Evolutionary conservation across 352 stramenopile species (phyloP).

Genomic region (Globisporangium radiosum): DNA sequence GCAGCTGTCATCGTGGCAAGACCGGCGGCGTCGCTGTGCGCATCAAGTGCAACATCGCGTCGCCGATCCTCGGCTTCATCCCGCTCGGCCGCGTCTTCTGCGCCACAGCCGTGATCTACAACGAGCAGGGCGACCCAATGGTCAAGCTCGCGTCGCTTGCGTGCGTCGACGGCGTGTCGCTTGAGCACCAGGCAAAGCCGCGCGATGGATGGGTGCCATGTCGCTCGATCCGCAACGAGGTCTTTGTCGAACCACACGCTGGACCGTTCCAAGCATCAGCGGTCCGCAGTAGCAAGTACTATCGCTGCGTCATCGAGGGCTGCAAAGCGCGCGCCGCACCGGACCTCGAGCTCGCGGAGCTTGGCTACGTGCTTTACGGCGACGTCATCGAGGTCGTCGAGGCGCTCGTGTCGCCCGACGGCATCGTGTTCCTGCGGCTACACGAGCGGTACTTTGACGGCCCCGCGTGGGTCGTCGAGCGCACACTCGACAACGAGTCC

Average conservation of each 20-base stretch:
- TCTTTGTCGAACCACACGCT: slow-evolving; percentile 50
- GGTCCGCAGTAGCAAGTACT: slow-evolving; percentile 25
- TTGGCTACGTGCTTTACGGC: slow-evolving; percentile 70
- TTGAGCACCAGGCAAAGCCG: slow-evolving; percentile 14
- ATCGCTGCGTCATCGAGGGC: slow-evolving; percentile 67
- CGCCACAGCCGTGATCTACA: slow-evolving; percentile 49
- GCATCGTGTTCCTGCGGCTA: slow-evolving; percentile 56
- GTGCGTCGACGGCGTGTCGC: slow-evolving; percentile 21
- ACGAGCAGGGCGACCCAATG: slow-evolving; percentile 72
- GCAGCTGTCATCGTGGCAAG: slow-evolving; percentile 64
- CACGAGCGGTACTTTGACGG: slow-evolving; percentile 69
- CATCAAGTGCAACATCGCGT: slow-evolving; percentile 61
- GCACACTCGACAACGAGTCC: slow-evolving; percentile 71
- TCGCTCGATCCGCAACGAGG: slow-evolving; percentile 69
- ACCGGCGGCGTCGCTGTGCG: slow-evolving; percentile 58
- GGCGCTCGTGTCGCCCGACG: slow-evolving; percentile 29
- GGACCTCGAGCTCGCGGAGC: slow-evolving; percentile 49
- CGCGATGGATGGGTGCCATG: slow-evolving; percentile 58
- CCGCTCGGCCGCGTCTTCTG: slow-evolving; percentile 59
- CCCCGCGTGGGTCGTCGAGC: slow-evolving; percentile 61
- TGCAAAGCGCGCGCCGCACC: slow-evolving; percentile 53
- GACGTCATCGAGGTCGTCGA: slow-evolving; percentile 71
- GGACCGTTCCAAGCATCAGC: slow-evolving; percentile 25
- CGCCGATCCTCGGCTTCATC: slow-evolving; percentile 51
- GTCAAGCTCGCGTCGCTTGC: slow-evolving; percentile 51